Conservation (phyloP, 768 basidiomycete species). For the Pisolithus tinctorius region DNA sequence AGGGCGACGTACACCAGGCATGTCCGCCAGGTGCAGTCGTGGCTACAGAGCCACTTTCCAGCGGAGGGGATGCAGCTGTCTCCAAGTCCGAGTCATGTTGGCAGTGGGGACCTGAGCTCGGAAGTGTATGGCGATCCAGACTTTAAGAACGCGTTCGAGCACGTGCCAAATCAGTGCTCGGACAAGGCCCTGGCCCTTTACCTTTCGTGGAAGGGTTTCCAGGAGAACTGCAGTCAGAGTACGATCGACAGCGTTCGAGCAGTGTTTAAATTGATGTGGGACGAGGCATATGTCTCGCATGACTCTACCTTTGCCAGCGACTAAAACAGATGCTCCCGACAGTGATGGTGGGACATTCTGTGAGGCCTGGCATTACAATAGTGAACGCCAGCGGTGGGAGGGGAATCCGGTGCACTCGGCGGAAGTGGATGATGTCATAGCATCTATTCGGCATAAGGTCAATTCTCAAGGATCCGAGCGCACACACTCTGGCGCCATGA, state of each 20-base stretch:
- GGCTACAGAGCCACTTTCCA: not conserved
- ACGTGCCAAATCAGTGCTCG: not conserved
- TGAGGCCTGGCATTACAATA: slow-evolving; percentile 20
- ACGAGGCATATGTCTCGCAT: not conserved
- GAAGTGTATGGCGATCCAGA: not conserved
- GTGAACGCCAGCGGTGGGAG: slow-evolving; percentile 14
- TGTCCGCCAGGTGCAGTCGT: not conserved
- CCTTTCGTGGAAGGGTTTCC: not conserved
- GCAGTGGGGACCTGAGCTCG: not conserved
- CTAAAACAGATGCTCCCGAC: not conserved
- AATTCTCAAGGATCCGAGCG: no score
- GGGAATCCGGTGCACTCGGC: slow-evolving; percentile 25
- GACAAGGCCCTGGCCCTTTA: not conserved
- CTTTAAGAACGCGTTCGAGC: not conserved
- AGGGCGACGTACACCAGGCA: not conserved
- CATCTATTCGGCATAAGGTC: no score
- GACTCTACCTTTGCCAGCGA: not conserved
- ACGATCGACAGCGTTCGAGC: not conserved
- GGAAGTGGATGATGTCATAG: not conserved
- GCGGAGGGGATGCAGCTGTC: not conserved
- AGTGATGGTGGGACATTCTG: slow-evolving; percentile 20
- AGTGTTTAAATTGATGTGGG: not conserved
- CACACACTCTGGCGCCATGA: no score
- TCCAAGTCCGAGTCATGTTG: not conserved
- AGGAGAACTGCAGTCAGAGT: not conserved